phyloP scores from a whole-genome alignment of 495 filamentous ascomycete species.

The Durotheca rogersii region DNA sequence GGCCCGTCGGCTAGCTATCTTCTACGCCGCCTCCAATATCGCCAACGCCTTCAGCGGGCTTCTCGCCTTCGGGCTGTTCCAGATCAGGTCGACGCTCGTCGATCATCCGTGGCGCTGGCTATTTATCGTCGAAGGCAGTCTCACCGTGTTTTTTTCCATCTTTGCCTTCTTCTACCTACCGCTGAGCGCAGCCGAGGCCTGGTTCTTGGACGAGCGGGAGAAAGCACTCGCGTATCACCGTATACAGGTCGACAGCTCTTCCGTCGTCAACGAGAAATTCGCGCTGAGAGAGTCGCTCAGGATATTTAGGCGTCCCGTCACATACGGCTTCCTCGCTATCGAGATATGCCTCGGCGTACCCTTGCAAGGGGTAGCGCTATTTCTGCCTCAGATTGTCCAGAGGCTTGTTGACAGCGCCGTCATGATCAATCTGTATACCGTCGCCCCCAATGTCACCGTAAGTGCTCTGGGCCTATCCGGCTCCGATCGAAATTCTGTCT shows the following conservation, averaged over 20 bases:
- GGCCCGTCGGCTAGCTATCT: conserved; percentile 71
- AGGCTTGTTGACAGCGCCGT: conserved; percentile 63
- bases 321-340: conserved; percentile 64
- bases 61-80: conserved; percentile 74
- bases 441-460: conserved; percentile 64
- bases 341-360: conserved; percentile 78
- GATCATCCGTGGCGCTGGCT: conserved; percentile 70
- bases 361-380: conserved; percentile 67
- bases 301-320: conserved; percentile 63
- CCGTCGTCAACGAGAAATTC: conserved; percentile 70
- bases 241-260: conserved; percentile 72
- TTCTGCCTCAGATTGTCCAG: conserved; percentile 71
- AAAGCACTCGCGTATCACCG: conserved; percentile 70
- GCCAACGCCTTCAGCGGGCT: conserved; percentile 74
- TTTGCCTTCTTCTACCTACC: conserved; percentile 76
- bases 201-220: conserved; percentile 64
- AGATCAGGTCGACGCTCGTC: conserved; percentile 49
- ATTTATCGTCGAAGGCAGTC: conserved; percentile 71
- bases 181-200: conserved; percentile 58
- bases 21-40: conserved; percentile 75
- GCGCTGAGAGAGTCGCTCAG: conserved; percentile 61
- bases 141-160: conserved; percentile 62
- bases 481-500: conserved; percentile 9
- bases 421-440: conserved; percentile 76
- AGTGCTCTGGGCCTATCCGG: not conserved